Conservation (phyloP, 345 rosid species). For the Schrenkiella parvula region DNA sequence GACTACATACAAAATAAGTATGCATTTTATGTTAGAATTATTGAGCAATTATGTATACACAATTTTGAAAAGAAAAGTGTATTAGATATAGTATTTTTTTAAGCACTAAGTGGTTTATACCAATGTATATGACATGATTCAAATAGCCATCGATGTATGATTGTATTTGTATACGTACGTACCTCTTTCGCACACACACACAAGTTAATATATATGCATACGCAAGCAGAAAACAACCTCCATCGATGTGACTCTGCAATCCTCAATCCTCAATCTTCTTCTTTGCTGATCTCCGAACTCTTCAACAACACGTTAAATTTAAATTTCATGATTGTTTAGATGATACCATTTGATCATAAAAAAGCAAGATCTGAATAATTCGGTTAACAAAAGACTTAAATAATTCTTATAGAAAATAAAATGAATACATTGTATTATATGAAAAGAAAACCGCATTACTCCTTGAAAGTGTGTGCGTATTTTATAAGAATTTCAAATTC, state of each 20-base stretch:
- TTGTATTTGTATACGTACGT: neutral
- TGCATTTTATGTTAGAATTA: too few relatives aligned
- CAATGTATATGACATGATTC: neutral
- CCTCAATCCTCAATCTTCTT: neutral
- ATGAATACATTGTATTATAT: neutral
- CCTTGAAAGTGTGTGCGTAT: neutral
- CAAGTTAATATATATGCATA: neutral
- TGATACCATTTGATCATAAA: neutral
- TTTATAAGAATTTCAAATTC: neutral
- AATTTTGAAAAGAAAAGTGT: neutral
- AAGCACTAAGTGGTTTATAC: neutral
- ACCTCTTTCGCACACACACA: neutral
- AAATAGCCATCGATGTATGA: neutral
- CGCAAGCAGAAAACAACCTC: neutral
- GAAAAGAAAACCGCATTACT: neutral
- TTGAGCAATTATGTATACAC: neutral
- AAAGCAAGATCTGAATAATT: neutral
- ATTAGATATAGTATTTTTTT: neutral
- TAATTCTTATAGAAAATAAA: neutral
- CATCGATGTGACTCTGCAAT: neutral
- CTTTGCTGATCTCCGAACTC: neutral
- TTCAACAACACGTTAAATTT: neutral
- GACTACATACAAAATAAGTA: neutral
- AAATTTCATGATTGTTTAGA: neutral
- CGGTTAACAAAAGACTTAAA: neutral